Percentiles rank a stretch among this genome's conserved stretches.
Conservation (phyloP, 331 rosid genomes). For the Quercus tomentella region DNA sequence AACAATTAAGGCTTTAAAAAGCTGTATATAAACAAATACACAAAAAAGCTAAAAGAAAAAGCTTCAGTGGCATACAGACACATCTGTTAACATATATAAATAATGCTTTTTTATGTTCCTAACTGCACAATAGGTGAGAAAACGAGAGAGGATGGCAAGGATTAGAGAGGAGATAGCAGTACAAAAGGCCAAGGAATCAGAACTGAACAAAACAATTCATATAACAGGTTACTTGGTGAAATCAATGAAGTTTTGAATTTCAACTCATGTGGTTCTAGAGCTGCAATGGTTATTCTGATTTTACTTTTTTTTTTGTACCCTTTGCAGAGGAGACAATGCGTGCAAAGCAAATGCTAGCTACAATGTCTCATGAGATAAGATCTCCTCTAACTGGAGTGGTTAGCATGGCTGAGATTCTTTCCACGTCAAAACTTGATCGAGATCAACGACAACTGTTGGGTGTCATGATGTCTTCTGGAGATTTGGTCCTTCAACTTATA, state of each 20-base stretch:
- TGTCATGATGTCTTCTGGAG: slow-evolving; percentile 93
- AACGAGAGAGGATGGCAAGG: slow-evolving; percentile 91
- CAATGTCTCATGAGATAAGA: slow-evolving; percentile 97
- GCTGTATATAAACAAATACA: too few relatives aligned
- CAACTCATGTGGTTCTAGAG: not conserved
- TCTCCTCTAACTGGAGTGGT: slow-evolving; percentile 94
- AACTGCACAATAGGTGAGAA: slow-evolving; percentile 53
- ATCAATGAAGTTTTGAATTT: slow-evolving; percentile 9
- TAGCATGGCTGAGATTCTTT: slow-evolving; percentile 91
- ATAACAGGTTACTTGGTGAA: slow-evolving; percentile 60
- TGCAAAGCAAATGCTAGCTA: slow-evolving; percentile 96
- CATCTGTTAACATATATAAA: slow-evolving; percentile 1
- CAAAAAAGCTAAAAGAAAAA: too few relatives aligned
- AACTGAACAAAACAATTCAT: slow-evolving; percentile 89
- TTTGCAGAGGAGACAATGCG: slow-evolving; percentile 83
- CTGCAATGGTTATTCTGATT: slow-evolving; percentile 15
- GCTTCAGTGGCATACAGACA: too few relatives aligned
- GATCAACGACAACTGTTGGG: slow-evolving; percentile 81
- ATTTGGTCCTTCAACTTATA: slow-evolving; percentile 92
- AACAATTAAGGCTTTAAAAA: too few relatives aligned
- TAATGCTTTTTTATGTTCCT: slow-evolving; percentile 9
- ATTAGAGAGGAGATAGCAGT: slow-evolving; percentile 91
- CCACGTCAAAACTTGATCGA: slow-evolving; percentile 74
- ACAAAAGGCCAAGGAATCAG: slow-evolving; percentile 90
- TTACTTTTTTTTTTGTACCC: not conserved